phyloP scores from a whole-genome alignment of 2,329 filamentous ascomycete species.

The Epichloe sibirici region DNA sequence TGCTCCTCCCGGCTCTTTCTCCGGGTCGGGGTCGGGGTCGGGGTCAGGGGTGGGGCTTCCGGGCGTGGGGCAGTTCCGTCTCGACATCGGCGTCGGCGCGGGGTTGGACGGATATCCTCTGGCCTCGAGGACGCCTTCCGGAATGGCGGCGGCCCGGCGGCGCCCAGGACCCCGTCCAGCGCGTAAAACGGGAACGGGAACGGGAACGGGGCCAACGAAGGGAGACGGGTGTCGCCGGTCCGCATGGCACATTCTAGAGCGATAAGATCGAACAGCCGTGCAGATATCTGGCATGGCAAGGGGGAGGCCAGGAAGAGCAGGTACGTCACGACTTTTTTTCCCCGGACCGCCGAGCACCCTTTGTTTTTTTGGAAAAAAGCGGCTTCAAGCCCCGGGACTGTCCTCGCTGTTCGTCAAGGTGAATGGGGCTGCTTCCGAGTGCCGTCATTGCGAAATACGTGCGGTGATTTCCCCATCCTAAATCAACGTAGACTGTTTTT shows the following conservation, averaged over 20 bases:
- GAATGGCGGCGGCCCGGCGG: too few relatives aligned
- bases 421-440: slow-evolving; percentile 78
- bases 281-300: too few relatives aligned
- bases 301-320: too few relatives aligned
- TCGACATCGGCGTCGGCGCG: slow-evolving; percentile 2
- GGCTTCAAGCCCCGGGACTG: slow-evolving; percentile 62
- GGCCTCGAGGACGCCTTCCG: neutral
- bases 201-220: too few relatives aligned
- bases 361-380: slow-evolving; percentile 18
- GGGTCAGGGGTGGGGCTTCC: slow-evolving; percentile 1
- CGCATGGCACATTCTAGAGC: too few relatives aligned
- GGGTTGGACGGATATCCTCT: neutral
- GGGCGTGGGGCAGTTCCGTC: slow-evolving; percentile 6
- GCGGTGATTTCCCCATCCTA: slow-evolving; percentile 16
- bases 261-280: too few relatives aligned
- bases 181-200: too few relatives aligned
- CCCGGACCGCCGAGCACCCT: too few relatives aligned
- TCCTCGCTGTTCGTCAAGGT: slow-evolving; percentile 65
- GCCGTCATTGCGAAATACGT: slow-evolving; percentile 82
- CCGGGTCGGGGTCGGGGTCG: neutral
- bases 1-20: neutral
- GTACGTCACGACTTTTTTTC: too few relatives aligned
- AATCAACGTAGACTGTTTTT: neutral
- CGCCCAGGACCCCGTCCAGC: too few relatives aligned
- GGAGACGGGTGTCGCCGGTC: too few relatives aligned